These are phyloP conservation scores for Lycium ferocissimum DNA, from an alignment of 257 asterid species.

Conservation along the genomic window DNA sequence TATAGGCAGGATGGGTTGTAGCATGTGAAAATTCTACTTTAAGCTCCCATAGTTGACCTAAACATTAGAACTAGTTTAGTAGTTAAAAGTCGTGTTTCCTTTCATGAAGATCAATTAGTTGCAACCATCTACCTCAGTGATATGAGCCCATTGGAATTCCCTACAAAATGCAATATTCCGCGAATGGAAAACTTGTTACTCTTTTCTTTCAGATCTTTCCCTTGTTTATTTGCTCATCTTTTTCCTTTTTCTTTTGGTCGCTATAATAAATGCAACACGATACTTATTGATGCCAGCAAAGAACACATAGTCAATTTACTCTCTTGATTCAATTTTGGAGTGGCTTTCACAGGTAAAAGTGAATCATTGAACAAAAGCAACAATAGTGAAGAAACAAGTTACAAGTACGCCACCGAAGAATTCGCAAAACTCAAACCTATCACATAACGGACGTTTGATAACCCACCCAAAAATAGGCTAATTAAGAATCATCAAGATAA, in stretches of 20 bases:
- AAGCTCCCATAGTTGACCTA: not conserved
- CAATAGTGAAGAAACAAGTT: not conserved
- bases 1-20: not conserved
- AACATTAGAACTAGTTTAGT: not conserved
- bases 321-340: not conserved
- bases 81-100: not conserved
- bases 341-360: not conserved
- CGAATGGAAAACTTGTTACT: not conserved
- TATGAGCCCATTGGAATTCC: not conserved
- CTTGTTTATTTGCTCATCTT: not conserved
- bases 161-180: not conserved
- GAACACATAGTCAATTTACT: not conserved
- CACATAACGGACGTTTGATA: not conserved
- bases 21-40: not conserved
- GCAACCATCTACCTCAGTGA: not conserved
- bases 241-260: not conserved
- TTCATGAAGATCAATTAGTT: not conserved
- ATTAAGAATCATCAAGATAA: not conserved
- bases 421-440: not conserved
- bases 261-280: not conserved
- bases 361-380: not conserved
- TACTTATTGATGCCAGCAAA: not conserved
- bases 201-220: not conserved
- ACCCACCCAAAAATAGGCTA: not conserved
- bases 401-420: not conserved